phyloP scores from a whole-genome alignment of 176 grass and related monocot genomes.

The Oryza australiensis region DNA sequence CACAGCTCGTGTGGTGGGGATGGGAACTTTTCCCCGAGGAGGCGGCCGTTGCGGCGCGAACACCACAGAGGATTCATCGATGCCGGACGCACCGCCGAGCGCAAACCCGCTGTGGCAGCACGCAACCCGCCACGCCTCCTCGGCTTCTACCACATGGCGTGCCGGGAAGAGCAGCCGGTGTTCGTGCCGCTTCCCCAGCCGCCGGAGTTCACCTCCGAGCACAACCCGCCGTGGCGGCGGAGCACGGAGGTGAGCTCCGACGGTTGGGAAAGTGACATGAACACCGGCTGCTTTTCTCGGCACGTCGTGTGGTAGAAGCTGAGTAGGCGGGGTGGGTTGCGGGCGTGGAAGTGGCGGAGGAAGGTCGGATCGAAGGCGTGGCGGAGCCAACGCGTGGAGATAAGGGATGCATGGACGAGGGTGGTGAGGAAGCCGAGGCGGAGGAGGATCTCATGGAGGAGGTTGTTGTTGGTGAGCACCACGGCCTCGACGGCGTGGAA shows the following conservation, averaged over 20 bases:
- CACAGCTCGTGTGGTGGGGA: no score
- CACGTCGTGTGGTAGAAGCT: no score
- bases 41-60: not conserved
- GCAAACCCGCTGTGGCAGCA: not conserved
- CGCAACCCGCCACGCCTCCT: not conserved
- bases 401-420: not conserved
- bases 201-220: not conserved
- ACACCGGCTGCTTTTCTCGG: not conserved
- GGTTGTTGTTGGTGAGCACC: not conserved
- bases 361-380: not conserved
- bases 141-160: no score
- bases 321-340: not conserved
- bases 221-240: not conserved
- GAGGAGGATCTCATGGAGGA: conserved; percentile 20
- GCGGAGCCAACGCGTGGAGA: not conserved
- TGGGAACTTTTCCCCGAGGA: not conserved
- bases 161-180: not conserved
- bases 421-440: conserved; percentile 8
- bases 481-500: no score
- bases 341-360: not conserved
- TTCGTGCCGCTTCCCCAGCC: not conserved
- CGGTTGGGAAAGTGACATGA: not conserved
- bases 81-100: not conserved
- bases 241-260: not conserved
- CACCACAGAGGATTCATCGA: not conserved